Conservation (phyloP, 2,329 filamentous ascomycete species). For the Pseudopithomyces maydicus region DNA sequence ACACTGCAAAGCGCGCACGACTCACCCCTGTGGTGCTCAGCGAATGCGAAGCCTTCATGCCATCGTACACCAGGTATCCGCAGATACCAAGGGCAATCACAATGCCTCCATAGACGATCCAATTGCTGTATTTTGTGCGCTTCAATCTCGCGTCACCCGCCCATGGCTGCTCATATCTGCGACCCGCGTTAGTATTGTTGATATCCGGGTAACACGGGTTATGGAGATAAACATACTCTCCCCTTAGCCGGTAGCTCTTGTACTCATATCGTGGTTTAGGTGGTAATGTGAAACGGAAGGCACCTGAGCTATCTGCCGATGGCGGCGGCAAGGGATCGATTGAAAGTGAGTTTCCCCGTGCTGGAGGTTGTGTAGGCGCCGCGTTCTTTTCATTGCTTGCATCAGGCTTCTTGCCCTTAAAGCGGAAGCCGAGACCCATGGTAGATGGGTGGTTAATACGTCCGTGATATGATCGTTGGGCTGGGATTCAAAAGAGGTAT, state of each 20-base stretch:
- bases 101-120: slow-evolving; percentile 22
- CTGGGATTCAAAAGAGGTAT: not conserved
- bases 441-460: not conserved
- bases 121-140: slow-evolving; percentile 27
- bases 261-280: slow-evolving; percentile 26
- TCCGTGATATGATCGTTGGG: not conserved
- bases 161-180: slow-evolving; percentile 31
- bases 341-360: not conserved
- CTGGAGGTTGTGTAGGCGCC: not conserved
- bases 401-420: not conserved
- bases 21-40: not conserved
- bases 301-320: not conserved
- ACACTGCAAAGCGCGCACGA: not conserved
- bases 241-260: slow-evolving; percentile 27
- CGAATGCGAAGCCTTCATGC: slow-evolving; percentile 19
- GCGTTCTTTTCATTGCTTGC: not conserved
- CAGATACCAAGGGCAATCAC: slow-evolving; percentile 16
- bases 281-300: not conserved
- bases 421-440: slow-evolving; percentile 1
- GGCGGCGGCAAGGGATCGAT: slow-evolving; percentile 1
- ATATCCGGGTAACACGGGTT: not conserved
- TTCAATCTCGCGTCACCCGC: slow-evolving; percentile 25
- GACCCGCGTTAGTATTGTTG: not conserved
- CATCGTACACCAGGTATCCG: slow-evolving; percentile 27
- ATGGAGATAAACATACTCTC: slow-evolving; percentile 20